Evolutionary conservation across 768 basidiomycete genomes (phyloP).

Genomic region (Gloeostereum incarnatum): DNA sequence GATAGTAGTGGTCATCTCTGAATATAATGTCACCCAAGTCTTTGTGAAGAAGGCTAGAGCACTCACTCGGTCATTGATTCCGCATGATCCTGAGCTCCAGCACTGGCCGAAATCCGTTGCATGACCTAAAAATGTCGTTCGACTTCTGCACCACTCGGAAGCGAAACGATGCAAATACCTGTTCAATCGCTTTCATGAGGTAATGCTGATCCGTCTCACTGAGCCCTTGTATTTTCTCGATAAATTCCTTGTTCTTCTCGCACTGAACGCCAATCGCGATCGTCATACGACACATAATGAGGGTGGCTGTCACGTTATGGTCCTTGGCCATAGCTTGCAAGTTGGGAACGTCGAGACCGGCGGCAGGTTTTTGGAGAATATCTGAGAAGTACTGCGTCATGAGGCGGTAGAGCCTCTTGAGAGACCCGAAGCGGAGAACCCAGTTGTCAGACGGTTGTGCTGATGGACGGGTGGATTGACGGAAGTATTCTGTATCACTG

Average conservation of each 20-base stretch:
- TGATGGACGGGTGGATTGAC: slow-evolving; percentile 45
- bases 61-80: slow-evolving; percentile 77
- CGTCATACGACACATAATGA: slow-evolving; percentile 71
- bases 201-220: slow-evolving; percentile 79
- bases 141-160: background rate
- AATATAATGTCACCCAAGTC: slow-evolving; percentile 8
- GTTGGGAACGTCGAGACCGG: slow-evolving; percentile 77
- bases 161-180: slow-evolving; percentile 37
- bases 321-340: slow-evolving; percentile 82
- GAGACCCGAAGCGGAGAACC: slow-evolving; percentile 75
- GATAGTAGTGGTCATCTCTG: slow-evolving; percentile 87
- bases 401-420: slow-evolving; percentile 80
- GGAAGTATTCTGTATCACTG: slow-evolving; percentile 79
- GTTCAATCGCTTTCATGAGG: slow-evolving; percentile 91
- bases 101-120: slow-evolving; percentile 52
- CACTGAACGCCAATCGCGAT: slow-evolving; percentile 87
- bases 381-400: slow-evolving; percentile 86
- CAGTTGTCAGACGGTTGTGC: slow-evolving; percentile 75
- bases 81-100: slow-evolving; percentile 35
- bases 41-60: slow-evolving; percentile 1
- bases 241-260: slow-evolving; percentile 80
- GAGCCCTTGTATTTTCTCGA: slow-evolving; percentile 79
- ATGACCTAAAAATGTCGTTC: slow-evolving; percentile 46
- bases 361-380: slow-evolving; percentile 72
- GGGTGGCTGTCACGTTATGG: slow-evolving; percentile 49